Conservation (phyloP, 2,329 filamentous ascomycete genomes). For the Epichloe amarillans region DNA sequence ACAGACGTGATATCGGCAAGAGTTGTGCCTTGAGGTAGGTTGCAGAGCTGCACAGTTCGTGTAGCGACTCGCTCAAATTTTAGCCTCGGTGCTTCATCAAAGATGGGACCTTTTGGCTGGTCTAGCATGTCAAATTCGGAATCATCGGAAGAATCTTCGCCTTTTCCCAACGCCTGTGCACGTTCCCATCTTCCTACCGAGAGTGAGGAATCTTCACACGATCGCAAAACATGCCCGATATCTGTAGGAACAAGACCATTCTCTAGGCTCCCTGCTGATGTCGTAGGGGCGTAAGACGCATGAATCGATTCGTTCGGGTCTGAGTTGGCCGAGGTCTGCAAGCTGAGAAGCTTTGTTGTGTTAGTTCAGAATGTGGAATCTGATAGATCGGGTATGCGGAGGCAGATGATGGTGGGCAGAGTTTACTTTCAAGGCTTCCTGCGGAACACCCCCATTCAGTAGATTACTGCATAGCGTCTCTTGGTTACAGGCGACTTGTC, state of each 20-base stretch:
- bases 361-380: neutral
- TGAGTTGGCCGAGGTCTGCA: neutral
- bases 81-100: neutral
- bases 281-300: neutral
- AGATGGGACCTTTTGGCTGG: neutral
- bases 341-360: constrained; percentile 1
- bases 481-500: neutral
- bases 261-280: neutral
- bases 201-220: neutral
- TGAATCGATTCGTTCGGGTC: neutral
- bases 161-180: neutral
- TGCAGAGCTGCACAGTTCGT: constrained; percentile 49
- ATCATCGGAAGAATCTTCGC: neutral
- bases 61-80: constrained; percentile 22
- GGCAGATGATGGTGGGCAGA: neutral
- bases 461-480: constrained; percentile 2
- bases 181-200: neutral
- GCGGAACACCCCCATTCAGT: neutral
- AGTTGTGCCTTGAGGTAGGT: constrained; percentile 47
- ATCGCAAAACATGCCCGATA: neutral
- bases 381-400: neutral
- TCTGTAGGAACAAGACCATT: neutral
- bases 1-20: constrained; percentile 51
- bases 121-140: neutral
- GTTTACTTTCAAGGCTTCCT: constrained; percentile 2